These are phyloP conservation scores for Quercus phellos DNA, from an alignment of 331 rosid genomes.

Conservation along the genomic window DNA sequence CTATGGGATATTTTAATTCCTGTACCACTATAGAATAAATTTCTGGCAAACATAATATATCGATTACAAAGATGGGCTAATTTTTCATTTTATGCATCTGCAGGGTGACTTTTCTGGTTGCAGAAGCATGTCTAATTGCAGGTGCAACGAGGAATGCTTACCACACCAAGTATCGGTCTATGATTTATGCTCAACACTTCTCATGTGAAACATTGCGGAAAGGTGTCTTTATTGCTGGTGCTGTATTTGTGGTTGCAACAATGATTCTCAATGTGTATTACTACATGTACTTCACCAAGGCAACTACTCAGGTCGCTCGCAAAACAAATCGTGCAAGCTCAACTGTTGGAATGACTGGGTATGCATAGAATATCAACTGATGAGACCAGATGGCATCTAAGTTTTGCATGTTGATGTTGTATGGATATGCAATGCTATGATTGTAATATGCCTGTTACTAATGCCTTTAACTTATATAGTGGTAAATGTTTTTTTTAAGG, in stretches of 20 bases:
- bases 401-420: constrained; percentile 19
- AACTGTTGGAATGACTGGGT: constrained; percentile 77
- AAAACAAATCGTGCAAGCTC: constrained; percentile 68
- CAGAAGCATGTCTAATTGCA: constrained; percentile 84
- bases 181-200: constrained; percentile 75
- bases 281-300: constrained; percentile 92
- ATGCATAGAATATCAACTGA: constrained; percentile 35
- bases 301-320: constrained; percentile 55
- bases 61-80: not conserved
- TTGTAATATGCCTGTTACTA: constrained; percentile 7
- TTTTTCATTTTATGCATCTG: not conserved
- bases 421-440: constrained; percentile 8
- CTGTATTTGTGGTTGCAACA: constrained; percentile 81
- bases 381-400: constrained; percentile 12
- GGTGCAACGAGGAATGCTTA: constrained; percentile 94
- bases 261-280: constrained; percentile 84
- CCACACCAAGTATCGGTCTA: constrained; percentile 77
- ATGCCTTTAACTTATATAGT: constrained; percentile 9
- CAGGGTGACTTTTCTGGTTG: constrained; percentile 77
- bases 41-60: not conserved
- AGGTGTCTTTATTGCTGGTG: constrained; percentile 81
- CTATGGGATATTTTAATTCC: too few species aligned
- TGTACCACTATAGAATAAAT: not conserved
- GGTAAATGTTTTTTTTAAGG: constrained; percentile 1
- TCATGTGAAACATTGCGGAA: constrained; percentile 84